phyloP scores from a whole-genome alignment of 805 yeast species.

The Pichia thaimueangensis region DNA sequence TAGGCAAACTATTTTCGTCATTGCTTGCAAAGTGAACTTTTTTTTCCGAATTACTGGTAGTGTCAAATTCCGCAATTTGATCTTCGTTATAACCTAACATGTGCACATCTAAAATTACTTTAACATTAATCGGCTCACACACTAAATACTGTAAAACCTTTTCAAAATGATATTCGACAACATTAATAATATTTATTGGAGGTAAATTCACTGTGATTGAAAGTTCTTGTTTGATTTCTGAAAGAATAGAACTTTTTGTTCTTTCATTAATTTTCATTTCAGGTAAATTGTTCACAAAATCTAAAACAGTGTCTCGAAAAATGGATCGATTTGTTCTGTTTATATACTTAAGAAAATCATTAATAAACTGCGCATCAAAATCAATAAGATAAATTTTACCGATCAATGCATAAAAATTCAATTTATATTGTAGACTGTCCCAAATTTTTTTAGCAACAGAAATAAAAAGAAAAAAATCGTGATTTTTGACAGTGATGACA shows the following conservation, averaged over 20 bases:
- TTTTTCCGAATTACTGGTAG: slow-evolving; percentile 18
- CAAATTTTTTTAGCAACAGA: slow-evolving; percentile 18
- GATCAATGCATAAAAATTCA: slow-evolving; percentile 26
- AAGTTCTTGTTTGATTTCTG: slow-evolving; percentile 15
- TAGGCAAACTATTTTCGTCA: slow-evolving; percentile 13
- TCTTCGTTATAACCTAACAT: slow-evolving; percentile 13
- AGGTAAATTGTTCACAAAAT: slow-evolving; percentile 11
- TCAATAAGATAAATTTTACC: slow-evolving; percentile 15
- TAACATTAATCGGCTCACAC: slow-evolving; percentile 55
- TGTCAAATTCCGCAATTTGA: slow-evolving; percentile 7
- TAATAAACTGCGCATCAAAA: slow-evolving; percentile 11
- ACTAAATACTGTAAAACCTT: slow-evolving; percentile 42
- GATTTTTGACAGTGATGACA: neutral
- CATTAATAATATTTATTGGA: slow-evolving; percentile 50
- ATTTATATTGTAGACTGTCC: slow-evolving; percentile 18
- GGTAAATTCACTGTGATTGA: slow-evolving; percentile 59
- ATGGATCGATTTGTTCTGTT: slow-evolving; percentile 11
- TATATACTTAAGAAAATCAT: slow-evolving; percentile 11
- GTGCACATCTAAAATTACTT: slow-evolving; percentile 32
- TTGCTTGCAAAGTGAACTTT: slow-evolving; percentile 23
- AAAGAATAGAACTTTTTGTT: neutral
- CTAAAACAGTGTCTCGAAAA: slow-evolving; percentile 11
- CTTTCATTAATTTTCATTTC: neutral
- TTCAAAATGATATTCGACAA: slow-evolving; percentile 41
- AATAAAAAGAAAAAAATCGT: slow-evolving; percentile 20